Base-by-base conservation (phyloP, 139 green algal genomes). In the Ettlia oleoabundans region DNA sequence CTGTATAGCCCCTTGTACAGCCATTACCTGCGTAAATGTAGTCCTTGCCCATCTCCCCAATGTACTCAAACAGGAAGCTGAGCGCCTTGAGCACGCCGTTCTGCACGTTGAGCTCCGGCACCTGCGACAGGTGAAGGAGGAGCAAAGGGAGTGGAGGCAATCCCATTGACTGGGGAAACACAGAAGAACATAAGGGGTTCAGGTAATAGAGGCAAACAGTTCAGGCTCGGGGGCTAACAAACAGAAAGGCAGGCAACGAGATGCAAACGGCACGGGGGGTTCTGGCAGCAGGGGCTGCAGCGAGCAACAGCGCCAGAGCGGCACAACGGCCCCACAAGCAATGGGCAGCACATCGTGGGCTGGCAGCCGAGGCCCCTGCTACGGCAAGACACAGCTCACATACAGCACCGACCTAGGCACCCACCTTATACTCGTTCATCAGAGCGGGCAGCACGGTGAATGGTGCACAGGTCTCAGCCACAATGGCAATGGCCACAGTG, bases 31-130 rank as follows among this genome's bases (percentile, higher is more conserved):
- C 94, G 84, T 99, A 98, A 87, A 99, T 97, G 94, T 98, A 98
- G 91, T 99, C 96, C 90, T 97, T 97, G 81, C 96, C 97, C 95
- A 99, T 98, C 90, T 99, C 97, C n/a, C 97, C 97, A 47, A 99
- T 99, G 93, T 99, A 99, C 90, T 99, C 97, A 82, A 99, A 99
- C 89, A 99, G 92, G 89, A 99, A 99, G 64, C 89, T 95, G 74
- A 99, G 94, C n/a, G 94, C 95, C 91, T 99, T 98, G 70, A 98
- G 92, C 82, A 98, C 96, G 68, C 97, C 97, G 77, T 99, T 99
- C 91, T 99, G 97, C 63, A 99, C 96, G 84, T 99, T 99, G 24
- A 98, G 86, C 92, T 99, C 95, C 1, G 96, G 96, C 37, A 96
- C 93, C 77, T 95, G 88, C n/a, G n/a, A 30, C 42, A 19, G 8